Conservation (phyloP, 1,284 basidiomycete genomes). For the Fomes fomentarius region DNA sequence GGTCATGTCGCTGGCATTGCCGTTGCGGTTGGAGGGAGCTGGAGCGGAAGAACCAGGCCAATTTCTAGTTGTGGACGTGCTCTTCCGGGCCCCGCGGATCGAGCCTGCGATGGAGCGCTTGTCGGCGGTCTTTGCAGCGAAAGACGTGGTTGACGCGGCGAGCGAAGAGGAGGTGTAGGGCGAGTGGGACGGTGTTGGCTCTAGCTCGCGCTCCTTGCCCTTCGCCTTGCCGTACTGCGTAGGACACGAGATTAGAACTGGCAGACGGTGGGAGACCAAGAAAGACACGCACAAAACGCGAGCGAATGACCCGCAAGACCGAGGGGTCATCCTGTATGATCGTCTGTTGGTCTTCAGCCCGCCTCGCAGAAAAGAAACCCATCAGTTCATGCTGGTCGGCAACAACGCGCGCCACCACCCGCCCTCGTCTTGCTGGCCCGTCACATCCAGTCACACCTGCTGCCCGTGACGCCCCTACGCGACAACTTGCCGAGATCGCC, state of each 20-base stretch:
- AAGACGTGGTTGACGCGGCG: slow-evolving; percentile 38
- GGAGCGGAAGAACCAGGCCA: slow-evolving; percentile 16
- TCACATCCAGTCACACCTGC: slow-evolving; percentile 6
- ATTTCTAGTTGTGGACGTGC: slow-evolving; percentile 27
- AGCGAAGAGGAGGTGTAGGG: slow-evolving; percentile 34
- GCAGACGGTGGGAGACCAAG: slow-evolving; percentile 19
- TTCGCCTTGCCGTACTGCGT: slow-evolving; percentile 69
- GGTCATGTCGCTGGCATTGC: slow-evolving; percentile 22
- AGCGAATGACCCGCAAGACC: slow-evolving; percentile 68
- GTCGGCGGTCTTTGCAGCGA: slow-evolving; percentile 23
- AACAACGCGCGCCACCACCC: neutral
- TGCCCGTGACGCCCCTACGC: neutral
- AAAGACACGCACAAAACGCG: slow-evolving; percentile 66
- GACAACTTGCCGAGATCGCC: too few relatives aligned
- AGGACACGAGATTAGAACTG: slow-evolving; percentile 11
- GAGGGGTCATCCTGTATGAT: slow-evolving; percentile 41
- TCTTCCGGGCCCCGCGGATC: slow-evolving; percentile 19
- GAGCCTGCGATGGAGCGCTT: slow-evolving; percentile 26
- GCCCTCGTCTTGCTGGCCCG: neutral
- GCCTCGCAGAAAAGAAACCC: slow-evolving; percentile 48
- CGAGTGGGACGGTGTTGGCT: slow-evolving; percentile 9
- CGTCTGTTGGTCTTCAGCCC: slow-evolving; percentile 34
- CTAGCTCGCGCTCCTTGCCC: slow-evolving; percentile 57
- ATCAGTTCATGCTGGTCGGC: slow-evolving; percentile 36
- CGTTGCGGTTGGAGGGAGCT: slow-evolving; percentile 22